Evolutionary conservation across 495 filamentous ascomycete genomes (phyloP), one percentile per base, ranked within the genome.

Genomic region (Penicillium roqueforti): DNA sequence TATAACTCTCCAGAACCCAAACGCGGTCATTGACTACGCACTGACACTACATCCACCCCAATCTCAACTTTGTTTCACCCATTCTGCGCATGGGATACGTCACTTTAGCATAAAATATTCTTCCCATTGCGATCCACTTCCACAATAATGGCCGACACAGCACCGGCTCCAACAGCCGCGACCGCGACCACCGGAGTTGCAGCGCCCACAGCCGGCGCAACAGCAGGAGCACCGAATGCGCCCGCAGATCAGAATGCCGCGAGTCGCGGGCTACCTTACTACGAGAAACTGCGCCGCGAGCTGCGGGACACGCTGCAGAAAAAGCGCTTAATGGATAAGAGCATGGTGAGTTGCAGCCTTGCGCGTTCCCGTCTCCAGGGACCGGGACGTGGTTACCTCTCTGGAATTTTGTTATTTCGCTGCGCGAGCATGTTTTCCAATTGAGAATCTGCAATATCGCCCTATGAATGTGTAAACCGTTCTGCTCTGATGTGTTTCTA

Each of bases 201-300:
- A 10, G 54, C 66, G 34, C 54, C 63, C 25, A 44, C 59, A 46
- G 49, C 42, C 40, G 53, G 55, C 54, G 54, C 57, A 61, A 57
- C 54, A 38, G 49, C 54, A 63, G 61, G 55, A 56, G 63, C 65
- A 26, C 51, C 60, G 52, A 74, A 67, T 64, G 66, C 59, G 68
- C 67, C 66, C 20, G 40, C 52, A 26, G 62, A 69, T 6, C 65
- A 60, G 45, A 67, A 63, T 37, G 60, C 62, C 13, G 39, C 67
- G 19, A 76, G 73, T 60, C 71, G 80, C 58, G 74, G 78, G 25
- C 58, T 87, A 32, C 84, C 84, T 19, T 87, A 87, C 69, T 89
- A 89, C 59, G 87, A 89, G 68, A 86, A 86, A 61, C 72, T 89
- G 14, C 78, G 85, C 19, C 80, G 83, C 40, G 83, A 88, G 51